These are phyloP conservation scores for Trichoderma gamsii DNA, from an alignment of 495 filamentous ascomycete species.

Conservation along the genomic window DNA sequence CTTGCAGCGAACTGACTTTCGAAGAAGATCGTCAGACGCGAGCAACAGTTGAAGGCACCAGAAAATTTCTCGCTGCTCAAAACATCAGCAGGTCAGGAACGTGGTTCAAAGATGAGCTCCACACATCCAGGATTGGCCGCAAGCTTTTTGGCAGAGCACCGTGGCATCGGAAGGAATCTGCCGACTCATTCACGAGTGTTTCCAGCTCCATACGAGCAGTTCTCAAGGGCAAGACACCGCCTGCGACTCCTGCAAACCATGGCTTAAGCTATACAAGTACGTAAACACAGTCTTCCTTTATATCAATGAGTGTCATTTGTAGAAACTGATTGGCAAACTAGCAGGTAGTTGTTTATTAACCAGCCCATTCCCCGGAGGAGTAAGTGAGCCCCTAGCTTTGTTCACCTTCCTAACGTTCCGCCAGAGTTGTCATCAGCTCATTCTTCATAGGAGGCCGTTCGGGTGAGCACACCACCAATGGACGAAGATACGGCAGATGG, in stretches of 20 bases:
- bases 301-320: not conserved
- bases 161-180: constrained; percentile 36
- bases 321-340: not conserved
- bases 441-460: constrained; percentile 37
- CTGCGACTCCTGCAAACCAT: constrained; percentile 23
- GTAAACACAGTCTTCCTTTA: not conserved
- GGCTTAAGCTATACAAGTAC: not conserved
- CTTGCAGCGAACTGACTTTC: not conserved
- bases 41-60: not conserved
- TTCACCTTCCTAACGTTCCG: not conserved
- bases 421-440: not conserved
- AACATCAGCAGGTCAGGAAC: constrained; percentile 16
- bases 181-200: constrained; percentile 28
- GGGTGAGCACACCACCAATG: constrained; percentile 43
- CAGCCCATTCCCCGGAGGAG: constrained; percentile 24
- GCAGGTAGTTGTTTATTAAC: not conserved
- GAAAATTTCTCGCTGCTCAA: not conserved
- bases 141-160: constrained; percentile 34
- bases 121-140: constrained; percentile 4
- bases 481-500: constrained; percentile 26
- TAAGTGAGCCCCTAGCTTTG: constrained; percentile 18
- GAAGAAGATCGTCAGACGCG: not conserved
- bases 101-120: constrained; percentile 8
- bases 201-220: constrained; percentile 35
- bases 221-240: constrained; percentile 32